Percentiles rank a stretch among this genome's conserved stretches.
Conservation (phyloP, 2,329 filamentous ascomycete genomes). For the Scedosporium boydii region DNA sequence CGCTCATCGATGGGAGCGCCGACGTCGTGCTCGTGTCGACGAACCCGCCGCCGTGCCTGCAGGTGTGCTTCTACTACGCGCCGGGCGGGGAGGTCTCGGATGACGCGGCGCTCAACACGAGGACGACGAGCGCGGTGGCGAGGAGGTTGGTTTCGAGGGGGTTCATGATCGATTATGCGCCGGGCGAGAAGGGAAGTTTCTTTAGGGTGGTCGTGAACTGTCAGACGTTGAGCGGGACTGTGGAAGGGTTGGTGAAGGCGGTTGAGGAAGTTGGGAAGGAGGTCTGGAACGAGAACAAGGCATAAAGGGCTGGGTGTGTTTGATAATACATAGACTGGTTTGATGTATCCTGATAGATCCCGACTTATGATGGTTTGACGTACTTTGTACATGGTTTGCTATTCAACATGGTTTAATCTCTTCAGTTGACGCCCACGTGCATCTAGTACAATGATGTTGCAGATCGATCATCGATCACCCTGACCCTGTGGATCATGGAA, state of each 20-base stretch:
- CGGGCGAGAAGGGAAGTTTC: conserved; percentile 44
- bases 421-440: no score
- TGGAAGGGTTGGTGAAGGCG: conserved; percentile 43
- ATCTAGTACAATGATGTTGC: no score
- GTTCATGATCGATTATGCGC: conserved; percentile 55
- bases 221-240: conserved; percentile 41
- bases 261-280: conserved; percentile 36
- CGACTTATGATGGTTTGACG: no score
- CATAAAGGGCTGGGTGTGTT: background rate
- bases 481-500: no score
- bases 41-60: conserved; percentile 76
- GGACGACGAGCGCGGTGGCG: conserved; percentile 38
- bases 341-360: no score
- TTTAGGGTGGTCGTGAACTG: conserved; percentile 51
- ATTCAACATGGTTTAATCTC: no score
- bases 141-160: conserved; percentile 37
- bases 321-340: no score
- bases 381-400: no score
- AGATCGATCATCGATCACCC: no score
- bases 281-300: background rate
- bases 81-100: conserved; percentile 37
- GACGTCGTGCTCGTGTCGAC: conserved; percentile 65
- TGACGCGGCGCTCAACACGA: conserved; percentile 35
- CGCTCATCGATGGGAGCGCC: conserved; percentile 39
- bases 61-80: conserved; percentile 89